Conservation (phyloP, 169 alveolate genomes). For the Plasmodium blacklocki region DNA sequence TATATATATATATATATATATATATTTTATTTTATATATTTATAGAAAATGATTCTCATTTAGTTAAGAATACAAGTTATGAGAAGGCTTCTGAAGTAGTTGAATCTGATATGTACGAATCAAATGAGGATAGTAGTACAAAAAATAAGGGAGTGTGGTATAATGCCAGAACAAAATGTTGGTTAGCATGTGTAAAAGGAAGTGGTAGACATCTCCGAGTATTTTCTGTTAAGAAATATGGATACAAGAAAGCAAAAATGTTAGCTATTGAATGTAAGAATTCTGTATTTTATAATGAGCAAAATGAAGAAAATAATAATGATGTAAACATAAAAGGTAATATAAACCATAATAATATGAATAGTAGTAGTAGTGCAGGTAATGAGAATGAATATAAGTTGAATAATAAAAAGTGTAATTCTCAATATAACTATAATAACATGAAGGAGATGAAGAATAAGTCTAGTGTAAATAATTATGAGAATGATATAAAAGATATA, state of each 20-base stretch:
- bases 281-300: conserved; percentile 24
- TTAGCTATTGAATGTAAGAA: conserved; percentile 64
- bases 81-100: conserved; percentile 10
- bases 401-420: background rate
- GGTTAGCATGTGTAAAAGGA: conserved; percentile 73
- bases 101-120: conserved; percentile 18
- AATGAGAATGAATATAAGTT: background rate
- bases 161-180: conserved; percentile 69
- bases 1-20: background rate
- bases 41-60: conserved; percentile 1
- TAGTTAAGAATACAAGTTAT: background rate
- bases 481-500: background rate
- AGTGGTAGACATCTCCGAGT: conserved; percentile 73
- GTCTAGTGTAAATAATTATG: background rate
- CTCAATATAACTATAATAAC: background rate
- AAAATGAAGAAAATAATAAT: background rate
- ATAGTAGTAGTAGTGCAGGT: background rate
- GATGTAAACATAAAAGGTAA: background rate
- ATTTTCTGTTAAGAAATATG: conserved; percentile 64
- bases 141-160: conserved; percentile 70
- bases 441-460: background rate
- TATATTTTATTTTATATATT: background rate
- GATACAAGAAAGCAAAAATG: conserved; percentile 54
- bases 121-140: conserved; percentile 25
- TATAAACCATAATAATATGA: background rate